phyloP scores from a whole-genome alignment of 1,139 yeast species.

The Meyerozyma elateridarum region DNA sequence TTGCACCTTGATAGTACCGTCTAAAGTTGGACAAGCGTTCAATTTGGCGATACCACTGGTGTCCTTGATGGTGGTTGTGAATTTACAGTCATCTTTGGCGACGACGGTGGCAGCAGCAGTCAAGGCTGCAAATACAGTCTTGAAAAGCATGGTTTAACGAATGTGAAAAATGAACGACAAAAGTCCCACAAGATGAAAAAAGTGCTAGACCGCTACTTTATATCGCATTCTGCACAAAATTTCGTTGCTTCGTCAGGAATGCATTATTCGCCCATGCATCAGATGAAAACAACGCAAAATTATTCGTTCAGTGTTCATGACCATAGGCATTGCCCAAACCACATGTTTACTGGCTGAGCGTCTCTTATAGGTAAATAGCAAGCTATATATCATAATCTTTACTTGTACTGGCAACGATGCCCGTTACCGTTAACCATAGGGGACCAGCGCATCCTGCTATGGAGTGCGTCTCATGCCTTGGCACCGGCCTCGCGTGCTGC shows the following conservation, averaged over 20 bases:
- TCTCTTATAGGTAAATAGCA: too few relatives aligned
- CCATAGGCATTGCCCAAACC: too few relatives aligned
- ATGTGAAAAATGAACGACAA: not conserved
- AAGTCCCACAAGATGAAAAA: not conserved
- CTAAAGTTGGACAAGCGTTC: slow-evolving; percentile 39
- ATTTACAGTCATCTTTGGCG: slow-evolving; percentile 26
- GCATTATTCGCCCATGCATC: not conserved
- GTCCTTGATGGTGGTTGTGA: slow-evolving; percentile 37
- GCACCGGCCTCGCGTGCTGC: too few relatives aligned
- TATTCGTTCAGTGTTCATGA: too few relatives aligned
- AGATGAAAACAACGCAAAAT: too few relatives aligned
- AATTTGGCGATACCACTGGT: slow-evolving; percentile 32
- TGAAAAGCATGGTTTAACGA: slow-evolving; percentile 13
- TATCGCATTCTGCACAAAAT: not conserved
- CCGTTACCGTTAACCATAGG: too few relatives aligned
- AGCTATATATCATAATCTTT: too few relatives aligned
- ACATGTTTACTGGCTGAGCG: too few relatives aligned
- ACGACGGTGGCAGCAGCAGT: slow-evolving; percentile 17
- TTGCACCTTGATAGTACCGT: slow-evolving; percentile 35
- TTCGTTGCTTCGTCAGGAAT: slow-evolving; percentile 2
- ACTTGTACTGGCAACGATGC: too few relatives aligned
- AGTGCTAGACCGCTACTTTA: slow-evolving; percentile 1
- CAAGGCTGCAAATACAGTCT: slow-evolving; percentile 13
- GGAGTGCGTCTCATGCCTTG: too few relatives aligned
- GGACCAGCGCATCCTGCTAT: too few relatives aligned